phyloP scores from a whole-genome alignment of 495 filamentous ascomycete species.

The Trichoderma parareesei region DNA sequence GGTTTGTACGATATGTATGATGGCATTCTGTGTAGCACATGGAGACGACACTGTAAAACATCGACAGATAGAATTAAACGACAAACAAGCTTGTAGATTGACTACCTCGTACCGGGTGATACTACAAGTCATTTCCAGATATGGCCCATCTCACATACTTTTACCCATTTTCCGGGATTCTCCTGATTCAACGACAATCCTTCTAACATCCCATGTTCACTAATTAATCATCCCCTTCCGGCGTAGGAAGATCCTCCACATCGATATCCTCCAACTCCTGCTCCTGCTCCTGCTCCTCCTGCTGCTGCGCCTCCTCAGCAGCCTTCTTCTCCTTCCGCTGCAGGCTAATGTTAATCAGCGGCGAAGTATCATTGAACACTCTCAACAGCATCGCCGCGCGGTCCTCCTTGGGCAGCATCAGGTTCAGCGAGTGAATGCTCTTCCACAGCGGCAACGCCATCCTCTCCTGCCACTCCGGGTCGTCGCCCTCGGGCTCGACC shows the following conservation, averaged over 20 bases:
- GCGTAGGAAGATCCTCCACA: constrained; percentile 2
- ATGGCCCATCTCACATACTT: background rate
- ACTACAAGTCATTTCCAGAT: no score
- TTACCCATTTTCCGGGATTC: background rate
- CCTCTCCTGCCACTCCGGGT: constrained; percentile 66
- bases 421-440: constrained; percentile 74
- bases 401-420: constrained; percentile 97
- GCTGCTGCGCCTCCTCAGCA: constrained; percentile 2
- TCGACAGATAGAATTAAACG: background rate
- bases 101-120: background rate
- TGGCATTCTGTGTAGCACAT: background rate
- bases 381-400: constrained; percentile 84
- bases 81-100: background rate
- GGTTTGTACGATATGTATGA: background rate
- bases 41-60: background rate
- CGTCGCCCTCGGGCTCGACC: constrained; percentile 60
- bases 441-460: constrained; percentile 91
- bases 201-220: background rate
- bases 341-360: constrained; percentile 51
- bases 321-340: constrained; percentile 33
- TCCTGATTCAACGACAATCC: background rate
- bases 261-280: constrained; percentile 13
- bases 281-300: constrained; percentile 9
- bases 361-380: constrained; percentile 77
- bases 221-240: background rate